phyloP scores from a whole-genome alignment of 2,329 filamentous ascomycete genomes.

The Aspergillus phoenicis region DNA sequence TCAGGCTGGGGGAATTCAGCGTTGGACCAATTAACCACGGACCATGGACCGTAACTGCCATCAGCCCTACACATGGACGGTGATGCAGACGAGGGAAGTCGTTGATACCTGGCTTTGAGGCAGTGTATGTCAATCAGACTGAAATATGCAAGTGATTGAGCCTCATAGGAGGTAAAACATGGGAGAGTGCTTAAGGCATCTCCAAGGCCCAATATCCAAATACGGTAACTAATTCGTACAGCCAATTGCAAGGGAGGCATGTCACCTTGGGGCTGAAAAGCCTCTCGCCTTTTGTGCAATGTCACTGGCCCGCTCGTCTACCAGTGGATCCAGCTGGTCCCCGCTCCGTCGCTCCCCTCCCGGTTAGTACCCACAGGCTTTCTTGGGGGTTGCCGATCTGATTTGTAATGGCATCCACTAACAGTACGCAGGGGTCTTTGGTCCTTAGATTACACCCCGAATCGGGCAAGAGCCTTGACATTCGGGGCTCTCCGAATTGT shows the following conservation, averaged over 20 bases:
- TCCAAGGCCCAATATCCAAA: background rate
- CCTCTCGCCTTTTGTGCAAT: background rate
- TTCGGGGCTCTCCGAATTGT: background rate
- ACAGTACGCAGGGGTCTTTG: background rate
- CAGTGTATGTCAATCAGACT: background rate
- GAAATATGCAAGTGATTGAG: constrained; percentile 15
- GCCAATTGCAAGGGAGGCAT: background rate
- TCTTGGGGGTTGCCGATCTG: background rate
- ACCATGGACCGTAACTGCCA: background rate
- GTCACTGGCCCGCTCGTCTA: background rate
- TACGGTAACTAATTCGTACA: background rate
- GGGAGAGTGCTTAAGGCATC: background rate
- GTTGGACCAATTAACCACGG: background rate
- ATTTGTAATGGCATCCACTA: constrained; percentile 1
- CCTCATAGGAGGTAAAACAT: constrained; percentile 6
- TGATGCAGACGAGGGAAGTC: background rate
- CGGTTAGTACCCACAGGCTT: background rate
- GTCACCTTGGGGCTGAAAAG: constrained; percentile 5
- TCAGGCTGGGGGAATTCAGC: background rate
- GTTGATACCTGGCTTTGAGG: background rate
- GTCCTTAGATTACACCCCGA: constrained; percentile 3
- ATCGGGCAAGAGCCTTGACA: constrained; percentile 12
- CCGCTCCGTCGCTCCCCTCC: background rate
- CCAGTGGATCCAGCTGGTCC: background rate
- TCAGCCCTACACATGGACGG: constrained; percentile 16